These are phyloP conservation scores for Magnusiomyces suaveolens DNA, from an alignment of 1,139 yeast genomes.

Conservation along the genomic window DNA sequence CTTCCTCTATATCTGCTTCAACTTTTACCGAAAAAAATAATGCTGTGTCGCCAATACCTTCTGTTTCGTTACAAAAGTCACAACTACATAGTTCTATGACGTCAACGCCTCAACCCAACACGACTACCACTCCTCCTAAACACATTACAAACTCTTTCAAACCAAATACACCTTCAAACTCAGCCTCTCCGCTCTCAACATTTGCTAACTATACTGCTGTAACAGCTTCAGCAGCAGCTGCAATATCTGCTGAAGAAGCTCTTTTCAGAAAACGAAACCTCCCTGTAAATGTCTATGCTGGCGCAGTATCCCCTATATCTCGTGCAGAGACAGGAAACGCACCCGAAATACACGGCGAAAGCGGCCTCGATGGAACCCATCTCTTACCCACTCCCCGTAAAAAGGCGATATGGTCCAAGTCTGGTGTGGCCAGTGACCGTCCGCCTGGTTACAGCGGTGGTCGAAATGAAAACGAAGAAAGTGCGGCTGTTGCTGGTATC, in stretches of 20 bases:
- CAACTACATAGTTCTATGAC: conserved; percentile 50
- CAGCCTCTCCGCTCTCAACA: neutral
- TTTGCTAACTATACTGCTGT: neutral
- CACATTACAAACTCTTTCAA: conserved; percentile 19
- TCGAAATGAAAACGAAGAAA: neutral
- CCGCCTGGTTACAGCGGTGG: neutral
- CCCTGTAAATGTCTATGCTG: conserved; percentile 57
- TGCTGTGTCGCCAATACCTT: too few species aligned
- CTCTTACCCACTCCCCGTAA: conserved; percentile 44
- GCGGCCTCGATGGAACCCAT: conserved; percentile 67
- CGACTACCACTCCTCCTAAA: too few species aligned
- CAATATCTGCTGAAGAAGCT: neutral
- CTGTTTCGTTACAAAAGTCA: conserved; percentile 23
- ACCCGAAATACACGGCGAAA: conserved; percentile 57
- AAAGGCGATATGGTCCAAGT: conserved; percentile 23
- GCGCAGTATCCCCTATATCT: conserved; percentile 49
- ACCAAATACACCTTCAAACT: neutral
- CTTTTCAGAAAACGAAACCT: neutral
- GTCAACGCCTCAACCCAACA: too few species aligned
- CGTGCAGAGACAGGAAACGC: conserved; percentile 42
- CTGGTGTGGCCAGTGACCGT: neutral
- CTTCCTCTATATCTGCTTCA: neutral
- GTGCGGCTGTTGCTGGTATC: conserved; percentile 48
- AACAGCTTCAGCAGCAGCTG: neutral
- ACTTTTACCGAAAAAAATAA: neutral